phyloP scores from a whole-genome alignment of 2,329 filamentous ascomycete genomes.

The Hymenoscyphus salicellus region DNA sequence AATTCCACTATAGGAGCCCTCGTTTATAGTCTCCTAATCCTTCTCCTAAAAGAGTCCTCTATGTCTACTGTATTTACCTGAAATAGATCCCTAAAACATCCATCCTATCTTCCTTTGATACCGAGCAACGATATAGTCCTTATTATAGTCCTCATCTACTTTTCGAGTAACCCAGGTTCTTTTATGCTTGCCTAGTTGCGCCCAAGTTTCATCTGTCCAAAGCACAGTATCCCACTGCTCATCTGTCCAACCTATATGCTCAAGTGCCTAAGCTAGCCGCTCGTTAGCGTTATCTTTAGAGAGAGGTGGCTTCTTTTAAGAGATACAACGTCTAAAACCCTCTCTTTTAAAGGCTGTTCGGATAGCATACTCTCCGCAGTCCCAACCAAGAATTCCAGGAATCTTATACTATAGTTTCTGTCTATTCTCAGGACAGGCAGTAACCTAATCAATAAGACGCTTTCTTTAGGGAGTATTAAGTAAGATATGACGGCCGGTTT shows the following conservation, averaged over 20 bases:
- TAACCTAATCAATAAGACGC: too few relatives aligned
- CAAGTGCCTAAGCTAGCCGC: not conserved
- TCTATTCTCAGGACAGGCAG: too few relatives aligned
- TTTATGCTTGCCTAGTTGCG: conserved; percentile 12
- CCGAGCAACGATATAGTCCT: conserved; percentile 14
- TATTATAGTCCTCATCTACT: conserved; percentile 3
- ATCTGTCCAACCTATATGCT: not conserved
- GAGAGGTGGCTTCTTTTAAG: not conserved
- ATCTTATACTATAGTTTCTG: too few relatives aligned
- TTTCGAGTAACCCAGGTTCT: conserved; percentile 1
- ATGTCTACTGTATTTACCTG: conserved; percentile 12
- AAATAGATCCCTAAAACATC: conserved; percentile 20
- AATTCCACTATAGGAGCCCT: conserved; percentile 14
- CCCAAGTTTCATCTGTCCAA: conserved; percentile 17
- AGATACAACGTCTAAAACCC: not conserved
- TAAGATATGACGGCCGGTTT: too few relatives aligned
- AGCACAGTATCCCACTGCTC: conserved; percentile 15
- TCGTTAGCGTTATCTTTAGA: not conserved
- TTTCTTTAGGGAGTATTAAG: too few relatives aligned
- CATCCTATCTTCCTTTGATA: conserved; percentile 22
- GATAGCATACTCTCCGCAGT: not conserved
- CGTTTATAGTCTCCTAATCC: conserved; percentile 19
- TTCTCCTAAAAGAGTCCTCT: conserved; percentile 21
- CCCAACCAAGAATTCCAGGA: too few relatives aligned
- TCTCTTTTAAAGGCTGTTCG: not conserved